Conservation (phyloP, 225 moss, liverwort and hornwort genomes). For the Marchantia paleacea region DNA sequence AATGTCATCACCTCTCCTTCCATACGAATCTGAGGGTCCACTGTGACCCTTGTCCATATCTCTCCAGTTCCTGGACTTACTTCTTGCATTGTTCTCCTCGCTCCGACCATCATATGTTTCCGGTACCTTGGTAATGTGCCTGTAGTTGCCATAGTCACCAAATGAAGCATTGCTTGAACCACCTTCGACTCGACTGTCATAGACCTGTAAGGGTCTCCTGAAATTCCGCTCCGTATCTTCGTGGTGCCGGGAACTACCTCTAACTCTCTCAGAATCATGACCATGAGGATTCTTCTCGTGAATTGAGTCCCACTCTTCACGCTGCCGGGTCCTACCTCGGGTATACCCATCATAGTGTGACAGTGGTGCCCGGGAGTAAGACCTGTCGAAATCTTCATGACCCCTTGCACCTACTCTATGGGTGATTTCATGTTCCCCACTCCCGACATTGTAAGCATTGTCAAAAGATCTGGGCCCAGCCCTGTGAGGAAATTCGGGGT, state of each 20-base stretch:
- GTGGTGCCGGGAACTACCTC: slow-evolving; percentile 11
- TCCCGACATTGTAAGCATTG: not conserved
- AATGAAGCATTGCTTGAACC: not conserved
- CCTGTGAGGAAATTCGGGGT: not conserved
- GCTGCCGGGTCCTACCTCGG: not conserved
- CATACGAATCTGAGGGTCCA: not conserved
- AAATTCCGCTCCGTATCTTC: not conserved
- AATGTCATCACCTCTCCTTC: slow-evolving; percentile 1
- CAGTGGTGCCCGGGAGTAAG: not conserved
- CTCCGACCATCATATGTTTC: not conserved
- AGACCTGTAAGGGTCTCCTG: not conserved
- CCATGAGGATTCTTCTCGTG: not conserved
- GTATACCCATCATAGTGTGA: not conserved
- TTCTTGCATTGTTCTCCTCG: not conserved
- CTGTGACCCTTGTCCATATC: not conserved
- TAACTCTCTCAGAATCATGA: not conserved
- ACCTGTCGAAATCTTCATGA: slow-evolving; percentile 1
- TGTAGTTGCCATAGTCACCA: not conserved
- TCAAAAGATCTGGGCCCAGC: not conserved
- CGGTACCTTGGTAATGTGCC: not conserved
- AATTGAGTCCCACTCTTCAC: not conserved
- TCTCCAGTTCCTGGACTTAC: slow-evolving; percentile 4
- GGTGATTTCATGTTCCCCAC: not conserved
- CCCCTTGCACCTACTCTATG: slow-evolving; percentile 1
- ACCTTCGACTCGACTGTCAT: not conserved